A percentile compares a stretch with the other conserved stretches of the same genome.
phyloP scores from a whole-genome alignment of 495 filamentous ascomycete species.

The Gamarada debralockiae region DNA sequence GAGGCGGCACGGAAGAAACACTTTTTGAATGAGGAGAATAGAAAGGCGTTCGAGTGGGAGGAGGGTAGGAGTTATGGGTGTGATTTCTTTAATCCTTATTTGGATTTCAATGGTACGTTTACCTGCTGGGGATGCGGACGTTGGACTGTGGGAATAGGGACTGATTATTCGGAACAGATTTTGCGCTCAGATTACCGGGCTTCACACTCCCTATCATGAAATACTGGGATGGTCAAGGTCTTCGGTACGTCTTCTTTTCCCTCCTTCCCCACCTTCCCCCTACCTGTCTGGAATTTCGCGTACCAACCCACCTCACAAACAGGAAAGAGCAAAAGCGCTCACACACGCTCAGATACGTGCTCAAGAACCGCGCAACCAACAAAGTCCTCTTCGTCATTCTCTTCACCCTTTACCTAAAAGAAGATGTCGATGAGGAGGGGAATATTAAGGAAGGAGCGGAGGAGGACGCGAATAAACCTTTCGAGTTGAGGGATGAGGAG shows the following conservation, averaged over 20 bases:
- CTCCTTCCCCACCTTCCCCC: neutral
- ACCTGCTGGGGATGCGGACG: neutral
- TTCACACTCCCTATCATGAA: conserved; percentile 70
- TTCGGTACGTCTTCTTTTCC: conserved; percentile 28
- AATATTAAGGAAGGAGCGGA: conserved; percentile 40
- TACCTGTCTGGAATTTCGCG: neutral
- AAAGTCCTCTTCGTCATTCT: conserved; percentile 74
- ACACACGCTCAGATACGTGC: conserved; percentile 78
- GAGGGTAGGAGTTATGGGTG: conserved; percentile 56
- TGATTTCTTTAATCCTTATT: conserved; percentile 91
- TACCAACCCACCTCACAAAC: neutral
- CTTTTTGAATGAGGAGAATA: conserved; percentile 51
- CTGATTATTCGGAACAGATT: conserved; percentile 40
- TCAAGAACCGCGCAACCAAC: conserved; percentile 69
- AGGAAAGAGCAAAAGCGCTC: conserved; percentile 38
- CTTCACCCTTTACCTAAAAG: conserved; percentile 67
- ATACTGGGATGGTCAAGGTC: conserved; percentile 75
- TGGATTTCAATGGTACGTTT: conserved; percentile 70
- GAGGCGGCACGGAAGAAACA: conserved; percentile 56
- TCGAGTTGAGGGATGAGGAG: conserved; percentile 5
- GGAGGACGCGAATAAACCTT: conserved; percentile 16
- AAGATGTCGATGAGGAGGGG: conserved; percentile 57
- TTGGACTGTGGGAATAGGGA: neutral
- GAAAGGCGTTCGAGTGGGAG: conserved; percentile 45
- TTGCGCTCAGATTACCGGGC: conserved; percentile 76